Conservation (phyloP, 768 basidiomycete genomes). For the Macrolepiota dolichaula region DNA sequence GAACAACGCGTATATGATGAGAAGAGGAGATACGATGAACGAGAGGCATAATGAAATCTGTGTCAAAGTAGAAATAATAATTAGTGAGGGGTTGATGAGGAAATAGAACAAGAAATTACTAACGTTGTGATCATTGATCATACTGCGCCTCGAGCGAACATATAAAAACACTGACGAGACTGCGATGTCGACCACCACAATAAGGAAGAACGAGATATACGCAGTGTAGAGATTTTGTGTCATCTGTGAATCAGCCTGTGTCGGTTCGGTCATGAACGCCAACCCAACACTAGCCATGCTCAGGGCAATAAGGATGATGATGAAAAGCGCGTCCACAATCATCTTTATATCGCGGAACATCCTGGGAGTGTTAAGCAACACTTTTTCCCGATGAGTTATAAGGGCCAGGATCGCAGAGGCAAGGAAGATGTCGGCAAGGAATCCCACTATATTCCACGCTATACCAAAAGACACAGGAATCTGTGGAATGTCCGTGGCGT, state of each 20-base stretch:
- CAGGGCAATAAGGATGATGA: not conserved
- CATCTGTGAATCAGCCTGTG: not conserved
- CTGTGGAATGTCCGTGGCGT: not conserved
- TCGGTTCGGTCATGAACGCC: too few species aligned
- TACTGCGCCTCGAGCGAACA: not conserved
- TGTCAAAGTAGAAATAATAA: not conserved
- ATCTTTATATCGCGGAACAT: not conserved
- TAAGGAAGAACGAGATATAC: not conserved
- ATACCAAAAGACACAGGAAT: not conserved
- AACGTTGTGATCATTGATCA: not conserved
- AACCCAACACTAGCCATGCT: not conserved
- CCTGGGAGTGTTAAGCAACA: not conserved
- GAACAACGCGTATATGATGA: not conserved
- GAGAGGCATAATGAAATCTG: not conserved
- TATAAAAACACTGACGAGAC: not conserved
- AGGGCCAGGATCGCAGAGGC: not conserved
- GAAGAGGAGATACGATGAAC: not conserved
- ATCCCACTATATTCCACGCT: not conserved
- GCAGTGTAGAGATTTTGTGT: not conserved
- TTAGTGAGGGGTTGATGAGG: not conserved
- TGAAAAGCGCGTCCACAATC: not conserved
- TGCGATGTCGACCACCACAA: not conserved
- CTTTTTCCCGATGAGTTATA: not conserved
- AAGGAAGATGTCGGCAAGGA: not conserved
- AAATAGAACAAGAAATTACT: not conserved